Evolutionary conservation across 257 asterid species (phyloP), one percentile per base, ranked within the genome.

Genomic region (Ballota nigra): DNA sequence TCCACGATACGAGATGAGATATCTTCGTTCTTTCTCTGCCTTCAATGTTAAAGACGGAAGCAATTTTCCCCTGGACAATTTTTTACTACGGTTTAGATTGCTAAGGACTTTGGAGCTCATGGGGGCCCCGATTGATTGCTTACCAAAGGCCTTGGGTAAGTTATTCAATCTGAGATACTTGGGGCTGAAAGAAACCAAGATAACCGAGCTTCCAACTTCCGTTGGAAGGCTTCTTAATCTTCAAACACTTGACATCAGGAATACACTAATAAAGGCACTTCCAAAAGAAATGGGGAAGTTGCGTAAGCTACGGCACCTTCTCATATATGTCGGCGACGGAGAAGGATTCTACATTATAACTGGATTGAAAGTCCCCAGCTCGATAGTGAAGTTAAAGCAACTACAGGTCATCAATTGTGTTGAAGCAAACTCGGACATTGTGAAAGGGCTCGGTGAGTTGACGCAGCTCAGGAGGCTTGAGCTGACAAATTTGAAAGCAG

Each of bases 401-500:
- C 40, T 80, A 23, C 84, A 69, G 49, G 82, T 76, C 8, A 22
- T 80, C 12, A 40, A 72, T 33, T 63, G 75, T 59, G 8, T 11
- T 41, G 59, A 61, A 58, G 75, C 77, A 16, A 59, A 63, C 5
- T 45, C 68, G 0, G 79, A 68, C 3, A 20, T 72, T 29, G 63
- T 74, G 26, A 51, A 19, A 51, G 26, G 40, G 13, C 26, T 80
- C 5, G 28, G 74, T 31, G 43, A 29, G 34, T 33, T 81, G 85
- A 28, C 71, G 10, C 77, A 81, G 45, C 80, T 81, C 26, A 73
- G 69, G 51, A 73, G 77, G 36, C 64, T 81, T 6, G 49, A 41
- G 49, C 16, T 4, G 18, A 74, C 80, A 15, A 60, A 66, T 34
- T 40, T 81, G 72, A 66, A 49, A 45, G 63, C 55, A 66, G 78